Evolutionary conservation across 1,284 basidiomycete genomes (phyloP).

Genomic region (Ustilago shanxiensis): DNA sequence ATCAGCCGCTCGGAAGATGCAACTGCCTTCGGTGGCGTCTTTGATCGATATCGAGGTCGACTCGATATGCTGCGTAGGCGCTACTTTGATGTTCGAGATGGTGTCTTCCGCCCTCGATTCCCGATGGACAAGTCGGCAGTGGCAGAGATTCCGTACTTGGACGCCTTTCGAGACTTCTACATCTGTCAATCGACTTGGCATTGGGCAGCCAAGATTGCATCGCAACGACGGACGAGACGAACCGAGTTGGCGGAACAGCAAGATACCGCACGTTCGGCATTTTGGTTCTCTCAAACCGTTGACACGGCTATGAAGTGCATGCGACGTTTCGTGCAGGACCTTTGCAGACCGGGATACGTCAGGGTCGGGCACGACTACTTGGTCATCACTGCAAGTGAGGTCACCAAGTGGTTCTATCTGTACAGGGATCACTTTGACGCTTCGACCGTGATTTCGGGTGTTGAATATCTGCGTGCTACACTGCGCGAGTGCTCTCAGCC

Average conservation of each 20-base stretch:
- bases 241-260: slow-evolving; percentile 31
- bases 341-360: slow-evolving; percentile 47
- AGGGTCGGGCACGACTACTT: slow-evolving; percentile 51
- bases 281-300: slow-evolving; percentile 49
- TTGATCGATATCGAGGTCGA: slow-evolving; percentile 33
- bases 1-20: slow-evolving; percentile 35
- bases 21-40: slow-evolving; percentile 38
- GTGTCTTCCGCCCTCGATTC: slow-evolving; percentile 31
- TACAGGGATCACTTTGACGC: slow-evolving; percentile 46
- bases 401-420: slow-evolving; percentile 48
- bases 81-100: slow-evolving; percentile 41
- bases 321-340: slow-evolving; percentile 32
- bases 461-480: slow-evolving; percentile 32
- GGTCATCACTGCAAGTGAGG: slow-evolving; percentile 45
- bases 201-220: slow-evolving; percentile 41
- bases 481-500: slow-evolving; percentile 40
- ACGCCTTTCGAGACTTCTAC: slow-evolving; percentile 41
- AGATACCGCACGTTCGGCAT: slow-evolving; percentile 22
- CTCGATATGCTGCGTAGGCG: slow-evolving; percentile 32
- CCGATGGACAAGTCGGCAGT: slow-evolving; percentile 52
- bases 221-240: neutral
- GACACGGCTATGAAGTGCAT: slow-evolving; percentile 38
- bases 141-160: slow-evolving; percentile 42
- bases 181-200: slow-evolving; percentile 53
- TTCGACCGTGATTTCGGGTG: slow-evolving; percentile 22